Conservation (phyloP, 2,329 filamentous ascomycete genomes). For the Aspergillus quadrilineatus region DNA sequence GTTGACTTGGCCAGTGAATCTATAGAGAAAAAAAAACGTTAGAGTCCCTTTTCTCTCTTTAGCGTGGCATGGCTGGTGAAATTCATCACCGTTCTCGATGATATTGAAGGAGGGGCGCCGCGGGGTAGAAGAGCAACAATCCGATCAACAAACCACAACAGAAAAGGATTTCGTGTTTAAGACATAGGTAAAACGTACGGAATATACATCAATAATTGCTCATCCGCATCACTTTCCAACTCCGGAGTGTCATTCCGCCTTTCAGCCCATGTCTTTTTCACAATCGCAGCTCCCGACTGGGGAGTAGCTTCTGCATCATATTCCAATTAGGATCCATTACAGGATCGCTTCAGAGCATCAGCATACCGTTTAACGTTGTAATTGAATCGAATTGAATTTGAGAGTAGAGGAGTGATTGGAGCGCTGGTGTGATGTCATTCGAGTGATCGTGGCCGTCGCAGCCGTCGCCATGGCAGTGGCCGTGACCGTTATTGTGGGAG, state of each 20-base stretch:
- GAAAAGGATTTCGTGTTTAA: neutral
- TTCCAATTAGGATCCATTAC: neutral
- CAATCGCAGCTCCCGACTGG: constrained; percentile 69
- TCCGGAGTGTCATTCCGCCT: constrained; percentile 69
- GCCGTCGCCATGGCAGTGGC: constrained; percentile 46
- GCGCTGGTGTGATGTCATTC: constrained; percentile 86
- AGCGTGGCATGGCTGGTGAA: neutral
- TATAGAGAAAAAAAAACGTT: constrained; percentile 35
- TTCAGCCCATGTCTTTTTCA: constrained; percentile 90
- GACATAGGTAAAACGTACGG: constrained; percentile 60
- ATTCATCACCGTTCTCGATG: neutral
- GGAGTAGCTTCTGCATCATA: constrained; percentile 53
- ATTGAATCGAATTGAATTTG: constrained; percentile 88
- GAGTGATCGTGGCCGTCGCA: constrained; percentile 75
- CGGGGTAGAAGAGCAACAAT: constrained; percentile 17
- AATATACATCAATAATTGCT: constrained; percentile 88
- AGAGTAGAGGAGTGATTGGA: constrained; percentile 87
- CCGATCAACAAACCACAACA: neutral
- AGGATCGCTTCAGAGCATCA: neutral
- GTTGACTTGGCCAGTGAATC: constrained; percentile 91
- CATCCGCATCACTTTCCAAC: constrained; percentile 81
- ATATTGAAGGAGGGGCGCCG: constrained; percentile 21
- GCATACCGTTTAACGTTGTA: constrained; percentile 71
- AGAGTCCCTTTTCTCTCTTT: neutral
- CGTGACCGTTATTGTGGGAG: constrained; percentile 38